Evolutionary conservation across 352 stramenopile species (phyloP), one percentile per base, ranked within the genome.

Genomic region (Pilasporangium apinafurcum): DNA sequence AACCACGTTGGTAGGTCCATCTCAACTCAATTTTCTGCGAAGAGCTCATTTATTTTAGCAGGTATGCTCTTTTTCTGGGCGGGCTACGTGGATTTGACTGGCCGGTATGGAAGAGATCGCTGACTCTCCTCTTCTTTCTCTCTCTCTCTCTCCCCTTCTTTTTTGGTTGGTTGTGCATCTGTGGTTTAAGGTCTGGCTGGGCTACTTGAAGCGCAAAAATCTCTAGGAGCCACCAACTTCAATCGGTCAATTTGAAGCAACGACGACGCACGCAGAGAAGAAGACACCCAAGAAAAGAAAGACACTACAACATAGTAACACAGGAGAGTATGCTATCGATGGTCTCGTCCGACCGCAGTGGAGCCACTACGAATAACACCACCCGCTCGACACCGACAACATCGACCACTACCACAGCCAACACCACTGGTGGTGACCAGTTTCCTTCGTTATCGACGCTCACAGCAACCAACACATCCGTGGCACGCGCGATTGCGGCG

Each of bases 211-310:
- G 74, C 65, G 53, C 49, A n/a, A 26, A 41, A 68, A 64, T 68
- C 64, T 41, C 48, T 54, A 64, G 49, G 62, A 84, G 65, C 71
- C 71, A 81, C 68, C 65, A 88, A 85, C 75, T 88, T 88, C 75
- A 88, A 88, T 70, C 51, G 51, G 21, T 35, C 4, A n/a, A 20
- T 42, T 32, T 26, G 30, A 20, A 51, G 33, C 24, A n/a, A 24
- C 32, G 26, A 21, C 8, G 17, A 26, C 22, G 17, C 22, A n/a
- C 8, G 12, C 24, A 14, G n/a, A n/a, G n/a, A n/a, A n/a, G n/a
- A n/a, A n/a, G n/a, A n/a, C n/a, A n/a, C n/a, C n/a, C n/a, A n/a
- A n/a, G n/a, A n/a, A n/a, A n/a, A n/a, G n/a, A n/a, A n/a, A n/a
- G 10, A 12, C 24, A 12, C 49, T 39, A 46, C 37, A 51, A 61